These are phyloP conservation scores for Leccinum obscurum DNA, from an alignment of 768 basidiomycete species.

Conservation along the genomic window DNA sequence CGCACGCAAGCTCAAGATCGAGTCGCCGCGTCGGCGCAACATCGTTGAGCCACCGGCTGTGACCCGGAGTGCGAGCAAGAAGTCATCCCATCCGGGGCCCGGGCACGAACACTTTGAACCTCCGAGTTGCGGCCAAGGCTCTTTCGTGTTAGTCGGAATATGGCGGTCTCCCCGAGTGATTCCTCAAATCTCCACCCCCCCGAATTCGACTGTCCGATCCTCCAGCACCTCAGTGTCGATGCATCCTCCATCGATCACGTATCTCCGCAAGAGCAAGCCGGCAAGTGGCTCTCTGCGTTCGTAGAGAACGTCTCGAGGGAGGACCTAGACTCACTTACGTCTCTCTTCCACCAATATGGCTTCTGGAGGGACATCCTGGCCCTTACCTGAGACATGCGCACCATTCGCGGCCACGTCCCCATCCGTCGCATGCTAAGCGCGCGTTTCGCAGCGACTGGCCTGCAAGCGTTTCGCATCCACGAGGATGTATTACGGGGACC, in stretches of 20 bases:
- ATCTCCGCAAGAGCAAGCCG: slow-evolving; percentile 10
- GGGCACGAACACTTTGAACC: too few relatives aligned
- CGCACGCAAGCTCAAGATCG: too few relatives aligned
- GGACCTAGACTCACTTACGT: not conserved
- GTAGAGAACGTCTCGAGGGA: not conserved
- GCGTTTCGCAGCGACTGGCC: slow-evolving; percentile 30
- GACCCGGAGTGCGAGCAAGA: too few relatives aligned
- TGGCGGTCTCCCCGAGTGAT: not conserved
- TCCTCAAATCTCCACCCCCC: not conserved
- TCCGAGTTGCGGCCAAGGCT: too few relatives aligned
- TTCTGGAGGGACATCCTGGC: slow-evolving; percentile 55
- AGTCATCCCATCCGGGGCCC: too few relatives aligned
- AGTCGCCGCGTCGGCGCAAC: too few relatives aligned
- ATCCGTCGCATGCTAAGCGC: too few relatives aligned
- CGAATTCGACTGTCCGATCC: slow-evolving; percentile 23
- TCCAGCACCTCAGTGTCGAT: slow-evolving; percentile 21
- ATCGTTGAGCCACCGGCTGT: too few relatives aligned
- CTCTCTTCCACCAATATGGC: slow-evolving; percentile 26
- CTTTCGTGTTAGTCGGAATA: too few relatives aligned
- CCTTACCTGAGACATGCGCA: slow-evolving; percentile 56
- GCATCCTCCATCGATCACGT: slow-evolving; percentile 8
- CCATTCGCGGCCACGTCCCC: slow-evolving; percentile 37
- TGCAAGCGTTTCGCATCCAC: slow-evolving; percentile 20
- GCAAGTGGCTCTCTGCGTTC: slow-evolving; percentile 25
- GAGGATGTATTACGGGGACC: slow-evolving; percentile 28